A percentile compares a stretch with the other conserved stretches of the same genome.
Conservation (phyloP, 1,284 basidiomycete species). For the Boletellus dicymbophilus region DNA sequence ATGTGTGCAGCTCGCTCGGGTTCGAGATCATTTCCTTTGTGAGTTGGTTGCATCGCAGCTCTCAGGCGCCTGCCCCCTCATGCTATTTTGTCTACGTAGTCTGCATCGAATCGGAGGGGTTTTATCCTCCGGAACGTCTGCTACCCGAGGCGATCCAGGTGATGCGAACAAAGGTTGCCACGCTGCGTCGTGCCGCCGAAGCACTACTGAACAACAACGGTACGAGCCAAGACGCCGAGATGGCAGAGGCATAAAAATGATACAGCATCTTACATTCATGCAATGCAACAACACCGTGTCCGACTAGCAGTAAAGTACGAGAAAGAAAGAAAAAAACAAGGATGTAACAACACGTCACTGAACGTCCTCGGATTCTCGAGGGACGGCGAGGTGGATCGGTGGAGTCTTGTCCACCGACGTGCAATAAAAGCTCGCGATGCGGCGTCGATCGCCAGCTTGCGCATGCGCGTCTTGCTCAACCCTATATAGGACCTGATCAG, state of each 20-base stretch:
- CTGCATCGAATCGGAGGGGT: slow-evolving; percentile 88
- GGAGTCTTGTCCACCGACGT: slow-evolving; percentile 38
- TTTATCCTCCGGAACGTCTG: slow-evolving; percentile 86
- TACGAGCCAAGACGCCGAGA: slow-evolving; percentile 40
- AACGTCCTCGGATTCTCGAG: slow-evolving; percentile 10
- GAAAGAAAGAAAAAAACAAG: background rate
- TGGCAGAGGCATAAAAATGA: slow-evolving; percentile 31
- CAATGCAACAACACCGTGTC: too few species aligned
- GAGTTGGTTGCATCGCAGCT: slow-evolving; percentile 30
- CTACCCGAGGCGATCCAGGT: slow-evolving; percentile 83
- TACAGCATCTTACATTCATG: slow-evolving; percentile 1
- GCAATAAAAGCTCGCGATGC: slow-evolving; percentile 40
- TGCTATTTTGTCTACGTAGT: slow-evolving; percentile 50
- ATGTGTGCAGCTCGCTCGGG: slow-evolving; percentile 81
- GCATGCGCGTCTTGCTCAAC: slow-evolving; percentile 29
- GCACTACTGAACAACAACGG: slow-evolving; percentile 43
- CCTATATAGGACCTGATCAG: slow-evolving; percentile 27
- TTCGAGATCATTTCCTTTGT: slow-evolving; percentile 97
- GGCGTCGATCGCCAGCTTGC: slow-evolving; percentile 28
- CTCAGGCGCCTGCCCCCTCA: background rate
- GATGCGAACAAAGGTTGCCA: slow-evolving; percentile 80
- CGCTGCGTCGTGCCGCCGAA: slow-evolving; percentile 59
- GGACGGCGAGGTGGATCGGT: slow-evolving; percentile 37
- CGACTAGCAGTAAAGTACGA: background rate
- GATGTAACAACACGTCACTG: background rate